phyloP scores from a whole-genome alignment of 495 filamentous ascomycete genomes.

The Xylaria castorea region DNA sequence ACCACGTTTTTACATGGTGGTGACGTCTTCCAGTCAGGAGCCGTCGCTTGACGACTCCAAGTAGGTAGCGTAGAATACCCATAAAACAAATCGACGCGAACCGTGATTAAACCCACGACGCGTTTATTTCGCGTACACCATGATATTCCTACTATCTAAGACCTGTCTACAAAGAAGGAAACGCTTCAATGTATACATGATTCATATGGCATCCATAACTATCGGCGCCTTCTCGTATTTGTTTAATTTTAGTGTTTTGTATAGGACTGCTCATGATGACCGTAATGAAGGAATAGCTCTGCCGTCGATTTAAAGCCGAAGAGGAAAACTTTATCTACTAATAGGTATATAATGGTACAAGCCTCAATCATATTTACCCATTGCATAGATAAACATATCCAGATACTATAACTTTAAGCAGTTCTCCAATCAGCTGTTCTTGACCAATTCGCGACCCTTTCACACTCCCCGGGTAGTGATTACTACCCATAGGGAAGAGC shows the following conservation, averaged over 20 bases:
- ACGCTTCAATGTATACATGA: too few relatives aligned
- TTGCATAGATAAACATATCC: background rate
- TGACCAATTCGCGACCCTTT: background rate
- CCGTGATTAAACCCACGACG: constrained; percentile 2
- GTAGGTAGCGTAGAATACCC: background rate
- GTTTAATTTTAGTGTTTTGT: background rate
- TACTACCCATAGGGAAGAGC: background rate
- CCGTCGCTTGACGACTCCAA: background rate
- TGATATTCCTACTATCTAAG: background rate
- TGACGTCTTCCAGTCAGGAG: background rate
- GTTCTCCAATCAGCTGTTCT: background rate
- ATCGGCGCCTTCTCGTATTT: background rate
- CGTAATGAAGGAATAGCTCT: background rate
- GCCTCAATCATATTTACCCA: background rate
- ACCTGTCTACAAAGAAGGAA: background rate
- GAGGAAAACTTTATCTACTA: background rate
- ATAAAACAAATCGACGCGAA: background rate
- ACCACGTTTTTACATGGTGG: constrained; percentile 4
- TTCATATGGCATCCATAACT: background rate
- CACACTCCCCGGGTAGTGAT: background rate
- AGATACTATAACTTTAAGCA: background rate
- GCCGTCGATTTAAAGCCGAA: background rate
- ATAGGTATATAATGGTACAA: background rate
- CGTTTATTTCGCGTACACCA: constrained; percentile 8
- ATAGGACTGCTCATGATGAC: background rate